A percentile compares a stretch with the other conserved stretches of the same genome.
phyloP scores from a whole-genome alignment of 2,329 filamentous ascomycete genomes.

The Beauveria australis region DNA sequence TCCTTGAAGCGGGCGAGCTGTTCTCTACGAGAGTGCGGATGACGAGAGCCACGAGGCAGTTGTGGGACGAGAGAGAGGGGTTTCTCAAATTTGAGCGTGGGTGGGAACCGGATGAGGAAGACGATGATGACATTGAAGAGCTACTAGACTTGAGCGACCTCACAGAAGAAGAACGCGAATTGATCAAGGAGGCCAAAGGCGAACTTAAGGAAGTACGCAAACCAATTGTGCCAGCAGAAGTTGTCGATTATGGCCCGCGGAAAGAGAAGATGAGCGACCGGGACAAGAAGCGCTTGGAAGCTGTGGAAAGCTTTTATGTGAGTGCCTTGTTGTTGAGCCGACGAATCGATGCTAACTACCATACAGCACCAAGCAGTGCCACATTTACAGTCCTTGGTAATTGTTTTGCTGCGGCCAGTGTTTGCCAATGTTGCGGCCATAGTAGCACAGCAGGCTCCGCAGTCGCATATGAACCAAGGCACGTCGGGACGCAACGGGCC shows the following conservation, averaged over 20 bases:
- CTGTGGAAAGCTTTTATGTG: conserved; percentile 81
- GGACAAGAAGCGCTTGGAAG: conserved; percentile 56
- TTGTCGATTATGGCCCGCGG: conserved; percentile 39
- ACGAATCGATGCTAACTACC: neutral
- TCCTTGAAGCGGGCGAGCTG: conserved; percentile 86
- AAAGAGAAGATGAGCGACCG: conserved; percentile 40
- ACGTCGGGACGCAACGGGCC: conserved; percentile 30
- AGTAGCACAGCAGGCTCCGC: conserved; percentile 51
- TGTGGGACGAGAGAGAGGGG: conserved; percentile 88
- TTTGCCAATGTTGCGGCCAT: conserved; percentile 82
- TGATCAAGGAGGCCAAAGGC: conserved; percentile 32
- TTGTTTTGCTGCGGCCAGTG: conserved; percentile 84
- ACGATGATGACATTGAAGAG: conserved; percentile 38
- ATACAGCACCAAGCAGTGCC: conserved; percentile 64
- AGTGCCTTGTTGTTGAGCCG: conserved; percentile 27
- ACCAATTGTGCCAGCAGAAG: conserved; percentile 17
- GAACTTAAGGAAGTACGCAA: conserved; percentile 25
- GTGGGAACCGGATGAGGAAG: conserved; percentile 50
- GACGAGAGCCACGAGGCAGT: conserved; percentile 80
- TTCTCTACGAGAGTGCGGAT: conserved; percentile 87
- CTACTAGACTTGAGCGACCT: conserved; percentile 40
- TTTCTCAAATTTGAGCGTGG: conserved; percentile 91
- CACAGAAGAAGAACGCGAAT: conserved; percentile 31
- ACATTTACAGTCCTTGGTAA: conserved; percentile 84
- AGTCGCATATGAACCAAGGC: conserved; percentile 38